Evolutionary conservation across 78 protist genomes (phyloP), one percentile per base, ranked within the genome.

Genomic region (Chrysochromulina parva): DNA sequence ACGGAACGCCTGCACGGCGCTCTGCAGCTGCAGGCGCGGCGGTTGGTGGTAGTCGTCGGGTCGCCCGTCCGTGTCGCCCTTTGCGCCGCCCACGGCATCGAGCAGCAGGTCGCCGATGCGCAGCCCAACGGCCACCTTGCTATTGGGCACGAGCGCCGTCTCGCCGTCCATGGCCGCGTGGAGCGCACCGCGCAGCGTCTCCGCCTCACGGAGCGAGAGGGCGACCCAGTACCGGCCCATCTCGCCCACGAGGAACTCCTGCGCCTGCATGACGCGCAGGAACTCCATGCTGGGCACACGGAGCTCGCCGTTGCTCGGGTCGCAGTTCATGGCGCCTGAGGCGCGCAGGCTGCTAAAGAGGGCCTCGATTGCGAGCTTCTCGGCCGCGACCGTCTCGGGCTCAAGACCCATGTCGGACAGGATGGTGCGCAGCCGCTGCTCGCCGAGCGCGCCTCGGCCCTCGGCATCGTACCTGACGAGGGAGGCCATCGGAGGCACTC

Each of bases 201-300:
- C 95, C 55, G 94, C 97, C 89, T 95, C 97, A 20, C 91, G 95
- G 17, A 95, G 92, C 47, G 95, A 80, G 62, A 95, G 58, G 22
- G 93, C 92, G 48, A 91, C 95, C 57, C 53, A 57, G 73, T 57
- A 38, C 11, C 81, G 67, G 50, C 73, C 80, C 47, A 3, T 2
- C 5, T 52, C 69, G 82, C 50, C 62, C 26, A 11, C 13, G 17
- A 74, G 82, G 22, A 74, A 74, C 22, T 3, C 4, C 82, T 74
- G 82, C 82, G 54, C 55, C 16, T 38, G 57, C 82, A 74, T 74
- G 14, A 74, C 6, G 28, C 57, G 54, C 3, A 11, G 55, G 22
- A 38, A 74, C 55, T 74, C 55, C 26, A 1, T 3, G 26, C 17
- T 26, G 20, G 82, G 82, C 19, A 74, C 55, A 3, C 38, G 14